Evolutionary conservation across 1,139 yeast species (phyloP).

Genomic region (Williopsis jadinii): DNA sequence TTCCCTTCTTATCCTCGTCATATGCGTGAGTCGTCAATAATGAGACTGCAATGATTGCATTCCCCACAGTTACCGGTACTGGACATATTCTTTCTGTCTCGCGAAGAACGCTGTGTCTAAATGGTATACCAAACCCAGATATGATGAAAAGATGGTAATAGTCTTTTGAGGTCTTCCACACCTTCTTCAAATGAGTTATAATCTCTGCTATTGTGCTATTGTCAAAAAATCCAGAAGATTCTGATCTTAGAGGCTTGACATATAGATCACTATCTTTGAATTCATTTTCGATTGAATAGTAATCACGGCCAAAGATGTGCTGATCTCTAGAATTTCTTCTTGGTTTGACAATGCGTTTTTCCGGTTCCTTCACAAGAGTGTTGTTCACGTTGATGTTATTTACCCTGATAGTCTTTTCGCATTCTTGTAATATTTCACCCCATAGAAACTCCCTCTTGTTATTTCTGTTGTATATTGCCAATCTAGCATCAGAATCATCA

Average conservation of each 20-base stretch:
- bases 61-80: conserved; percentile 53
- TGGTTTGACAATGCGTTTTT: background rate
- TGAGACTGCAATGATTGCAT: conserved; percentile 56
- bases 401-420: conserved; percentile 45
- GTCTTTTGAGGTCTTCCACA: conserved; percentile 11
- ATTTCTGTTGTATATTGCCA: conserved; percentile 46
- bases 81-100: conserved; percentile 56
- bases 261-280: conserved; percentile 20
- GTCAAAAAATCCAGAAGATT: conserved; percentile 12
- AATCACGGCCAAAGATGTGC: conserved; percentile 21
- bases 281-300: conserved; percentile 12
- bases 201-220: conserved; percentile 10
- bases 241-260: conserved; percentile 10
- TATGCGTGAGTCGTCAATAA: conserved; percentile 53
- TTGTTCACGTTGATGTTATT: conserved; percentile 26
- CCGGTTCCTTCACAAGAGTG: conserved; percentile 7
- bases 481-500: conserved; percentile 40
- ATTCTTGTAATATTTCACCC: conserved; percentile 54
- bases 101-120: conserved; percentile 41
- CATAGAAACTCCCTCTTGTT: conserved; percentile 42
- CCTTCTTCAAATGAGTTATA: conserved; percentile 4
- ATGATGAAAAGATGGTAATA: conserved; percentile 21
- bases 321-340: conserved; percentile 8
- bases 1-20: conserved; percentile 53
- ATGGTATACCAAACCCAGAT: conserved; percentile 37